phyloP scores from a whole-genome alignment of 352 stramenopile species.

The Aphanomyces invadans region DNA sequence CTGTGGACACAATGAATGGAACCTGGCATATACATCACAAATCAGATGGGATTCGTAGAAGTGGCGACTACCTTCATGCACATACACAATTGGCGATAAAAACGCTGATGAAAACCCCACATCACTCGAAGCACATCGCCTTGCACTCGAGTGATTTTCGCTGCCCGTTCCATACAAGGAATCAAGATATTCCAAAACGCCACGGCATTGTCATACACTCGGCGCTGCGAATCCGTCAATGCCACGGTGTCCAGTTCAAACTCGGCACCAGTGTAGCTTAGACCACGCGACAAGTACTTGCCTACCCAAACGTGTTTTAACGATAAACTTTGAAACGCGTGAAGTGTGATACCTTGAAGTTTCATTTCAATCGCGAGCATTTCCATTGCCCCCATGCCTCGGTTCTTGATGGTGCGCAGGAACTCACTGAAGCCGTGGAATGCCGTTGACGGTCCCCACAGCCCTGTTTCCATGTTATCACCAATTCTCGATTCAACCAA shows the following conservation, averaged over 20 bases:
- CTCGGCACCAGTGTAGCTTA: constrained; percentile 27
- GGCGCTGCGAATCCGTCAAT: constrained; percentile 23
- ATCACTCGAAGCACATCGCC: constrained; percentile 13
- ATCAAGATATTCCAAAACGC: constrained; percentile 18
- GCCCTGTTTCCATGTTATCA: constrained; percentile 3
- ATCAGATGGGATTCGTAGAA: constrained; percentile 8
- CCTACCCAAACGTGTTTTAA: not conserved
- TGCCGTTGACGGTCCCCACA: constrained; percentile 47
- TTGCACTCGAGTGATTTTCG: constrained; percentile 9
- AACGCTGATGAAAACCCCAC: constrained; percentile 23
- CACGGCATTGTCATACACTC: constrained; percentile 30
- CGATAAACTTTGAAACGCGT: constrained; percentile 40
- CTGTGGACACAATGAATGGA: constrained; percentile 25
- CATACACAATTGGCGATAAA: constrained; percentile 24
- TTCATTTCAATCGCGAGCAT: constrained; percentile 75
- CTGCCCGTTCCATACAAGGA: constrained; percentile 1
- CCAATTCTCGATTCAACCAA: not conserved
- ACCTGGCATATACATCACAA: constrained; percentile 7
- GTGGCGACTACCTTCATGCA: constrained; percentile 14
- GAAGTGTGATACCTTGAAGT: constrained; percentile 39
- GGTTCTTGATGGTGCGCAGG: constrained; percentile 38
- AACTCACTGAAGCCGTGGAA: constrained; percentile 52
- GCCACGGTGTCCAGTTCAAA: constrained; percentile 26
- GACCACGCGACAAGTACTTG: constrained; percentile 22
- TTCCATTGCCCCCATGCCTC: constrained; percentile 60